Percentiles rank a stretch among this genome's conserved stretches.
These are phyloP conservation scores for Gossypium rotundifolium DNA, from an alignment of 345 rosid species.

Conservation along the genomic window DNA sequence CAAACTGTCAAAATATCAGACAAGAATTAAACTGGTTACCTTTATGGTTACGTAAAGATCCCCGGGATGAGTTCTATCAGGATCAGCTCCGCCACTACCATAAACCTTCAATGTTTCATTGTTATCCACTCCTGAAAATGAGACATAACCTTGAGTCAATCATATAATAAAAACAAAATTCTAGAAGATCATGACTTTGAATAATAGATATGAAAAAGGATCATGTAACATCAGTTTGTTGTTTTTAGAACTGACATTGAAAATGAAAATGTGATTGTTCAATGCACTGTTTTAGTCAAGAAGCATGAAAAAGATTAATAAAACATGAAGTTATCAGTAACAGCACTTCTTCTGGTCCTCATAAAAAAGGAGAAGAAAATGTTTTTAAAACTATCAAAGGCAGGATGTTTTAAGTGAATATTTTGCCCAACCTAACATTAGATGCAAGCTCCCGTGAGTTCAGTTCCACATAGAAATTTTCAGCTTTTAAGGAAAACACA, in stretches of 20 bases:
- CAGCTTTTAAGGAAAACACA: background rate
- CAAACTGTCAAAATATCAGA: conserved; percentile 9
- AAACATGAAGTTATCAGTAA: background rate
- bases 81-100: conserved; percentile 91
- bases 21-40: conserved; percentile 35
- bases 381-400: background rate
- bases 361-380: background rate
- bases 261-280: background rate
- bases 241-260: background rate
- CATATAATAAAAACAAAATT: background rate
- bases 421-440: background rate
- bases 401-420: background rate
- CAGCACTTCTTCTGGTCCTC: background rate
- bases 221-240: background rate
- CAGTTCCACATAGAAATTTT: background rate
- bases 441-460: background rate
- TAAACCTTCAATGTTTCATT: conserved; percentile 65
- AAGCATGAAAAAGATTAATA: background rate
- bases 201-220: background rate
- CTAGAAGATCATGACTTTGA: background rate
- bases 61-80: conserved; percentile 91
- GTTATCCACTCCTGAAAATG: conserved; percentile 73
- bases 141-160: background rate
- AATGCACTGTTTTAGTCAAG: background rate
- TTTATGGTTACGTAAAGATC: conserved; percentile 77